A percentile compares a stretch with the other conserved stretches of the same genome.
Conservation (phyloP, 2,329 filamentous ascomycete species). For the Neoascochyta sp. region DNA sequence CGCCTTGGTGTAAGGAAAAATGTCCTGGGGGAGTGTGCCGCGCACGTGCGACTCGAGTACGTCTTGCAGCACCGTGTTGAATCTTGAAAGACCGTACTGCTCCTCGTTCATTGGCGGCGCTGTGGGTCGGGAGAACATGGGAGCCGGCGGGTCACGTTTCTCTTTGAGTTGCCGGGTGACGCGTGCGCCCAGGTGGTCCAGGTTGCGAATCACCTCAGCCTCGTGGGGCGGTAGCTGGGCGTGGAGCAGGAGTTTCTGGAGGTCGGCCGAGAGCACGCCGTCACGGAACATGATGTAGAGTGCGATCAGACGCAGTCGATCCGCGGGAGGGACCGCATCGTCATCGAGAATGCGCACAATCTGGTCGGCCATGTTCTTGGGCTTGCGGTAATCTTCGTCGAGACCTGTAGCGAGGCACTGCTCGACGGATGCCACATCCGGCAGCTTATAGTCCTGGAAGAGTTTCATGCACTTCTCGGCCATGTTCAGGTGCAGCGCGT, state of each 20-base stretch:
- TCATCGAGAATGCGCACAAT: slow-evolving; percentile 87
- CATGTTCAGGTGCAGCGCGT: slow-evolving; percentile 93
- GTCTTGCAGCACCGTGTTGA: slow-evolving; percentile 74
- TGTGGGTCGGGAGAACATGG: slow-evolving; percentile 69
- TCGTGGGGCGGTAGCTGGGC: slow-evolving; percentile 73
- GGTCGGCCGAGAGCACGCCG: slow-evolving; percentile 78
- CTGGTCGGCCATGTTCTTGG: slow-evolving; percentile 83
- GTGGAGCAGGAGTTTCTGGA: slow-evolving; percentile 79
- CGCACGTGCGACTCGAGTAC: slow-evolving; percentile 68
- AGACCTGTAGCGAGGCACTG: slow-evolving; percentile 80
- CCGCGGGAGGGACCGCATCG: slow-evolving; percentile 64
- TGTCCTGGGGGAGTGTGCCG: slow-evolving; percentile 42
- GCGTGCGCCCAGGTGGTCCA: slow-evolving; percentile 76
- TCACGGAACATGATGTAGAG: slow-evolving; percentile 84
- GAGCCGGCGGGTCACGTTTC: slow-evolving; percentile 58
- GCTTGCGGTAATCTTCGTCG: slow-evolving; percentile 87
- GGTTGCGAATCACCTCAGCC: slow-evolving; percentile 67
- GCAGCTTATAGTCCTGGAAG: slow-evolving; percentile 79
- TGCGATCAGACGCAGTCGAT: slow-evolving; percentile 79
- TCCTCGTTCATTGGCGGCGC: slow-evolving; percentile 54
- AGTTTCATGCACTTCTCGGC: slow-evolving; percentile 95
- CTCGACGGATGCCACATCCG: slow-evolving; percentile 82
- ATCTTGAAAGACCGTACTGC: slow-evolving; percentile 83
- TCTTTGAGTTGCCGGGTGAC: slow-evolving; percentile 75
- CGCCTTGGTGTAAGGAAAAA: slow-evolving; percentile 50